Percentiles rank a stretch among this genome's conserved stretches.
Conservation (phyloP, 805 yeast species). For the Ogataea zsoltii region DNA sequence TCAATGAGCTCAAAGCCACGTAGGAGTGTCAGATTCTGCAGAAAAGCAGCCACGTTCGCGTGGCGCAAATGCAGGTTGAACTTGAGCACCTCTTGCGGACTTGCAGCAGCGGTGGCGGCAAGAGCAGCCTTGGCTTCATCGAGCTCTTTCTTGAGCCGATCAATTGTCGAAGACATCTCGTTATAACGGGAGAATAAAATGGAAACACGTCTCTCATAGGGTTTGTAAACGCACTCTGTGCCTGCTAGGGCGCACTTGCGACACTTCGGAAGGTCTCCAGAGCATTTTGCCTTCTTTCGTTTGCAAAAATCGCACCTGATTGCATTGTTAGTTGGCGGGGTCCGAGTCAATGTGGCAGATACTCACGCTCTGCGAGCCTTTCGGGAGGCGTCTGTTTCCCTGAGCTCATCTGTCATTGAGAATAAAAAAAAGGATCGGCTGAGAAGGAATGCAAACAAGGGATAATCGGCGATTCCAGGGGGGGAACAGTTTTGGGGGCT, state of each 20-base stretch:
- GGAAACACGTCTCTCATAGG: slow-evolving; percentile 25
- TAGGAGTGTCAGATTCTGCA: slow-evolving; percentile 15
- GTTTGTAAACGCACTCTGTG: slow-evolving; percentile 23
- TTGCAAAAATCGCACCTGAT: slow-evolving; percentile 25
- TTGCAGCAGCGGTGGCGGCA: neutral
- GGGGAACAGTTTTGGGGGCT: no score
- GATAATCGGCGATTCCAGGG: no score
- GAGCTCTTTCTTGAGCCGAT: slow-evolving; percentile 13
- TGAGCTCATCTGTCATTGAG: slow-evolving; percentile 1
- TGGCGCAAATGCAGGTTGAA: neutral
- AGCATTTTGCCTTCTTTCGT: slow-evolving; percentile 25
- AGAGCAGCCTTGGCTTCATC: slow-evolving; percentile 1
- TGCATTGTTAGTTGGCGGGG: neutral
- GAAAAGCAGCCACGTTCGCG: slow-evolving; percentile 9
- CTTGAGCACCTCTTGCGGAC: neutral
- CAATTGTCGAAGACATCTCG: slow-evolving; percentile 22
- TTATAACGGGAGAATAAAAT: slow-evolving; percentile 21
- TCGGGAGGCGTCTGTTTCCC: neutral
- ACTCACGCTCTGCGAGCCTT: slow-evolving; percentile 8
- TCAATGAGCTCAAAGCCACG: slow-evolving; percentile 20
- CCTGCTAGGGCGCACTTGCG: slow-evolving; percentile 14
- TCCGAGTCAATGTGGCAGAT: neutral
- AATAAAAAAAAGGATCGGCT: no score
- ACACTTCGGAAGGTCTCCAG: slow-evolving; percentile 29
- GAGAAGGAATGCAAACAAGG: no score